Base-by-base conservation (phyloP, 225 moss, liverwort and hornwort genomes). In the Marchantia polymorpha region DNA sequence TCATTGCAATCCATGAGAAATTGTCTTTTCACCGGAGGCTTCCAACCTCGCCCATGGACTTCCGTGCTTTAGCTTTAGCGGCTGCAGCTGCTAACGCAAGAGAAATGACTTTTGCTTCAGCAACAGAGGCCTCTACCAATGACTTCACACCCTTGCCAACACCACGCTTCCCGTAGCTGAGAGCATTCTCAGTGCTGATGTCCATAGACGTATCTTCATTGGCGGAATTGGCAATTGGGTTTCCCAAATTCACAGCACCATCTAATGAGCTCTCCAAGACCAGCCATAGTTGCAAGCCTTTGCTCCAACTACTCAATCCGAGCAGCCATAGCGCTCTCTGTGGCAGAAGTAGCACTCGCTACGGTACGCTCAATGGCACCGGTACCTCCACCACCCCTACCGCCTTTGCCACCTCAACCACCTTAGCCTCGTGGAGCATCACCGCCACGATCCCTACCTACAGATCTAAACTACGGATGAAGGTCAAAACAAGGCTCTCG, bases 1-100 rank as follows among this genome's bases (percentile, higher is more conserved):
- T 94, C 94, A 66, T 90, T 94, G 75, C 91, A 90, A 68, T 94
- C 94, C 94, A 94, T 90, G 69, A 92, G 92, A 66, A 94, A 94
- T 64, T 92, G 92, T 27, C 94, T 89, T 60, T 92, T 92, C 27
- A 94, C 91, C 15, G 92, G 85, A 17, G 94, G 92, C 74, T 92
- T 94, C 92, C 94, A 94, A 12, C 92, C 94, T 31, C 92, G 92
- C 84, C 69, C 79, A 83, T 78, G 80, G 85, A 78, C 80, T 66
- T 25, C 89, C 78, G 87, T 75, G 89, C 84, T 74, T 87, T 76
- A 46, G 56, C 60, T 52, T 48, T 69, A 19, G 46, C 49, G 3
- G 58, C 31, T 60, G 91, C 91, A 48, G 92, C 92, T 80, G 89
- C 91, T 69, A 92, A 83, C 7, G 92, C 90, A 53, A 80, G 82